Evolutionary conservation across 805 yeast species (phyloP).

Genomic region (Aciculoconidium aculeatum): DNA sequence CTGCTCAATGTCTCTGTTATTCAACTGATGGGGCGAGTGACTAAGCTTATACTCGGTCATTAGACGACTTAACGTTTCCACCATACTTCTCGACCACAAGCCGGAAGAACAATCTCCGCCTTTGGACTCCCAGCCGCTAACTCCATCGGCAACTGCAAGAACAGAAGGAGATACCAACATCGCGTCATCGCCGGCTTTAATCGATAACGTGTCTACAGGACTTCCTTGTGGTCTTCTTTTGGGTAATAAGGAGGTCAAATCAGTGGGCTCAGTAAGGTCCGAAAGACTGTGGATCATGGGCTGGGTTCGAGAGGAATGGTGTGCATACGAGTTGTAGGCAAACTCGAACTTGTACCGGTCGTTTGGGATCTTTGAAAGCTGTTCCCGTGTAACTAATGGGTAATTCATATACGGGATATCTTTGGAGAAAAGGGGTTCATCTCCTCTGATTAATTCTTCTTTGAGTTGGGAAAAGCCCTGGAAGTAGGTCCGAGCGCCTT

Average conservation of each 20-base stretch:
- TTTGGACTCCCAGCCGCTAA: slow-evolving; percentile 49
- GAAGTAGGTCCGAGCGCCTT: slow-evolving; percentile 19
- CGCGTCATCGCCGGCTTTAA: slow-evolving; percentile 54
- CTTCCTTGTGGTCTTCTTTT: slow-evolving; percentile 47
- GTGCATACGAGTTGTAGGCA: slow-evolving; percentile 42
- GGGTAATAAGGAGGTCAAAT: slow-evolving; percentile 40
- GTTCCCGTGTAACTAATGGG: slow-evolving; percentile 36
- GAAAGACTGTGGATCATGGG: slow-evolving; percentile 44
- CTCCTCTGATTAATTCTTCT: no score
- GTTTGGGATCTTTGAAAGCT: slow-evolving; percentile 28
- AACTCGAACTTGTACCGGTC: slow-evolving; percentile 40
- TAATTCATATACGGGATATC: slow-evolving; percentile 37
- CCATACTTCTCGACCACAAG: slow-evolving; percentile 47
- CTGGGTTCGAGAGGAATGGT: slow-evolving; percentile 34
- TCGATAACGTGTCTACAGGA: slow-evolving; percentile 46
- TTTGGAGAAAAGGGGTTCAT: no score
- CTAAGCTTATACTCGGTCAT: slow-evolving; percentile 39
- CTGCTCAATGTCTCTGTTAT: slow-evolving; percentile 35
- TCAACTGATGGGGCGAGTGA: slow-evolving; percentile 33
- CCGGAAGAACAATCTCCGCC: slow-evolving; percentile 40
- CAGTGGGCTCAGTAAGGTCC: slow-evolving; percentile 46
- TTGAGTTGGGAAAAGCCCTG: slow-evolving; percentile 13
- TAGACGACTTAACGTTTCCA: slow-evolving; percentile 44
- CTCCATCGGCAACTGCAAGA: slow-evolving; percentile 53
- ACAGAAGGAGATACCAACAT: slow-evolving; percentile 49